Conservation (phyloP, 2,329 filamentous ascomycete species). For the Colletotrichum tamarilloi region DNA sequence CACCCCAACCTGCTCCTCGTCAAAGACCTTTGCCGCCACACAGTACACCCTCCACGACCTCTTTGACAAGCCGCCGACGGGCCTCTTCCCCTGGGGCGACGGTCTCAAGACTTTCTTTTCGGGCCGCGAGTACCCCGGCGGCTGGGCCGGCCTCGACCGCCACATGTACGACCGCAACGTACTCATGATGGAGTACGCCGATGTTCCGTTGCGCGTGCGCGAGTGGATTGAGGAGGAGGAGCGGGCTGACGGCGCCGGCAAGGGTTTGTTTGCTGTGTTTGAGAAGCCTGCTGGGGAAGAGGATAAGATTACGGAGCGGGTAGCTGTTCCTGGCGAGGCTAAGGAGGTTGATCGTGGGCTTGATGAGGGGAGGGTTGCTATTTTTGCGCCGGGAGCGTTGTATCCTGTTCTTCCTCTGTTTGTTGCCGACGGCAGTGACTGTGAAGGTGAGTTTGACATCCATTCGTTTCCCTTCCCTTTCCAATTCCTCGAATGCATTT, state of each 20-base stretch:
- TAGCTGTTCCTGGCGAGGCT: slow-evolving; percentile 37
- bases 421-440: slow-evolving; percentile 50
- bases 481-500: background rate
- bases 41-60: slow-evolving; percentile 59
- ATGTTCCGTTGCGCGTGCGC: slow-evolving; percentile 55
- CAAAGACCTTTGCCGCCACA: slow-evolving; percentile 48
- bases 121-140: slow-evolving; percentile 59
- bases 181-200: slow-evolving; percentile 57
- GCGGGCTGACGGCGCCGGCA: slow-evolving; percentile 41
- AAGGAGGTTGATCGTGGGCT: slow-evolving; percentile 41
- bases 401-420: slow-evolving; percentile 56
- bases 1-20: slow-evolving; percentile 47
- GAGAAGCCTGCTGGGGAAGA: slow-evolving; percentile 50
- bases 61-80: slow-evolving; percentile 48
- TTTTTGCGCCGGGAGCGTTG: slow-evolving; percentile 56
- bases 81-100: slow-evolving; percentile 51
- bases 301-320: slow-evolving; percentile 51
- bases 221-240: slow-evolving; percentile 61
- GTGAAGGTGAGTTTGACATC: slow-evolving; percentile 46
- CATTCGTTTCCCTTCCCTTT: background rate
- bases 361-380: slow-evolving; percentile 46
- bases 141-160: slow-evolving; percentile 63
- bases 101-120: slow-evolving; percentile 54
- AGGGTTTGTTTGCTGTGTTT: slow-evolving; percentile 55
- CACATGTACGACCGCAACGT: slow-evolving; percentile 61